A percentile compares a stretch with the other conserved stretches of the same genome.
Evolutionary conservation across 495 filamentous ascomycete species (phyloP).

Genomic region (Penicillium mononematosum): DNA sequence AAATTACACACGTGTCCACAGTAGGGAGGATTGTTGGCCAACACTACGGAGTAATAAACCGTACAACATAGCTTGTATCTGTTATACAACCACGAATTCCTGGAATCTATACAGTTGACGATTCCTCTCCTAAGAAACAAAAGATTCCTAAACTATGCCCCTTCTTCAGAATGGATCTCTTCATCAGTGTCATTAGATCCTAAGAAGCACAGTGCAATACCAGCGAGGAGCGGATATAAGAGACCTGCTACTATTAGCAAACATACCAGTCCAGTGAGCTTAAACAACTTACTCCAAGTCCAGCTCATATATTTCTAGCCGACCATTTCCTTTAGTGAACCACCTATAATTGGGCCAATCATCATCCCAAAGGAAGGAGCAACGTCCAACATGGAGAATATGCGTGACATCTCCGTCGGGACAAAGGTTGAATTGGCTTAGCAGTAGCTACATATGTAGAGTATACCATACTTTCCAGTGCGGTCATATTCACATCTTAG

Average conservation of each 20-base stretch:
- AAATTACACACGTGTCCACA: no score
- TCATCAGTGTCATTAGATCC: neutral
- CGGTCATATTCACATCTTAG: neutral
- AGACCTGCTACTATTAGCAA: neutral
- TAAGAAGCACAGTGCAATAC: neutral
- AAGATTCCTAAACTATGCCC: neutral
- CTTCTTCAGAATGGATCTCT: neutral
- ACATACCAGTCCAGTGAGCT: neutral
- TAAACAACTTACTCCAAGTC: neutral
- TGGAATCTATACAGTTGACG: neutral
- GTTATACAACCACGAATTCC: neutral
- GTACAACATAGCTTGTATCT: no score
- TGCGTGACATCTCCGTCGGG: conserved; percentile 21
- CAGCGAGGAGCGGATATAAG: neutral
- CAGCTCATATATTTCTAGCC: conserved; percentile 1
- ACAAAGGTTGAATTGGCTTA: conserved; percentile 16
- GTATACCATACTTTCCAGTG: no score
- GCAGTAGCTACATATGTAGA: conserved; percentile 10
- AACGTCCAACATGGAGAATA: conserved; percentile 26
- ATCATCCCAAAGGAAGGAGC: conserved; percentile 10
- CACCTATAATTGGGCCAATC: neutral
- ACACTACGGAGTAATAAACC: no score
- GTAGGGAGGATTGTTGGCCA: no score
- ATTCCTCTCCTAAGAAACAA: neutral
- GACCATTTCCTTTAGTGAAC: neutral